Base-by-base conservation (phyloP, 768 basidiomycete genomes). In the Calocera viscosa region DNA sequence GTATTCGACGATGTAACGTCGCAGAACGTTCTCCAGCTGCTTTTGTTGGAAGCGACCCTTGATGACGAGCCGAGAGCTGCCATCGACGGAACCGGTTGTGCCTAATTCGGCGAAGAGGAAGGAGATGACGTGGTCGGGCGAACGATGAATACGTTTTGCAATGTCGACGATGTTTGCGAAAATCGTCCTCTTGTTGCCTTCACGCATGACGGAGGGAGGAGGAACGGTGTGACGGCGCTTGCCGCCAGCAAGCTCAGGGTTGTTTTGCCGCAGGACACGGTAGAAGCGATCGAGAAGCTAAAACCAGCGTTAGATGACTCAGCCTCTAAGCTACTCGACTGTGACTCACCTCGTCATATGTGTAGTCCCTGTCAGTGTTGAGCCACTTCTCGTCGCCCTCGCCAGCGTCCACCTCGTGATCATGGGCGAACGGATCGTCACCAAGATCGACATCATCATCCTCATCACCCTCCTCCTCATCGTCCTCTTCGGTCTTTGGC, bases 101-200 rank as follows among this genome's bases (percentile, higher is more conserved):
- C 96, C 96, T 87, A 98, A 86, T 80, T 99, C 96, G 66, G 96
- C 86, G 75, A 97, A 98, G 70, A 98, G 80, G 81, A 91, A 99
- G 76, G 90, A 87, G 69, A 97, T 98, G 73, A 97, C 93, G 72
- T 99, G 96, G 77, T 97, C 95, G 22, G 96, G 94, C 80, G 91
- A 82, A 76, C 95, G 84, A 79, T 96, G 95, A 95, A 99, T 98
- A 74, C 91, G 87, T 78, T 89, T 93, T 84, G 95, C 98, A 70
- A 99, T 99, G 74, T 99, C 95, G 69, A 87, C 86, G 67, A 99
- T 83, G 77, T 99, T 99, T 71, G 94, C 90, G 71, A 99, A 99
- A 70, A 97, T 90, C 49, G 92, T 87, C 78, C 94, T 94, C 79
- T 97, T 97, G 80, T 94, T 94, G n/a, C 81, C 96, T 82, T 99